phyloP scores from a whole-genome alignment of 192 early-diverging fungal genomes.

The Umbelopsis vinacea region DNA sequence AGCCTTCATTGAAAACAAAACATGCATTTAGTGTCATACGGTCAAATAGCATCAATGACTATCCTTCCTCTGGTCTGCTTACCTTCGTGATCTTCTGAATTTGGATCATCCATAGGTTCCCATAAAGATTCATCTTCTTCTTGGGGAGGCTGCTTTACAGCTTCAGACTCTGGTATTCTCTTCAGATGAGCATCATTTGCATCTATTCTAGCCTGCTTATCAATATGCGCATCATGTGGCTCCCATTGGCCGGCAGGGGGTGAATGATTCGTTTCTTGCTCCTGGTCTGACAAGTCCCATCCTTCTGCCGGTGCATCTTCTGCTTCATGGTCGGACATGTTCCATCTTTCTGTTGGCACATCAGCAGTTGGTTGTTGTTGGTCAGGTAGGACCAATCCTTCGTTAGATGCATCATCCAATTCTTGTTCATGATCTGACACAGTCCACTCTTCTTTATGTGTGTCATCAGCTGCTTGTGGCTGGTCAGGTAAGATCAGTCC shows the following conservation, averaged over 20 bases:
- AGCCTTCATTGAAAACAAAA: neutral
- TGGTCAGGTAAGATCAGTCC: neutral
- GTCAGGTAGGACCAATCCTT: neutral
- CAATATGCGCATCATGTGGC: neutral
- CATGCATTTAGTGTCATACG: too few species aligned
- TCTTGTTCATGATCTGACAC: neutral
- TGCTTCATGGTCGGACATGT: neutral
- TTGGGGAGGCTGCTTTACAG: neutral
- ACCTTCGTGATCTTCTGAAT: neutral
- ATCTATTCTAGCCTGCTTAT: neutral
- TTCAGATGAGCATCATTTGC: neutral
- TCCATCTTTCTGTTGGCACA: too few species aligned
- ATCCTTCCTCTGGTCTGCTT: neutral
- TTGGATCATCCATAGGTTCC: neutral
- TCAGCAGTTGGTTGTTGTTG: too few species aligned
- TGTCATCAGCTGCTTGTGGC: neutral
- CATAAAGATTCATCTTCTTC: neutral
- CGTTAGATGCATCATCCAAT: neutral
- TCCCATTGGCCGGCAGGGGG: neutral
- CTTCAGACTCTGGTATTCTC: neutral
- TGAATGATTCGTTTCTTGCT: neutral
- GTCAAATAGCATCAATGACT: too few species aligned
- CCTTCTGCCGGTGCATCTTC: neutral
- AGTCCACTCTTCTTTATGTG: too few species aligned
- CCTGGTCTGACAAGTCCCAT: neutral